Percentiles rank a stretch among this genome's conserved stretches.
Conservation (phyloP, 2,329 filamentous ascomycete genomes). For the Daldinia sp. region DNA sequence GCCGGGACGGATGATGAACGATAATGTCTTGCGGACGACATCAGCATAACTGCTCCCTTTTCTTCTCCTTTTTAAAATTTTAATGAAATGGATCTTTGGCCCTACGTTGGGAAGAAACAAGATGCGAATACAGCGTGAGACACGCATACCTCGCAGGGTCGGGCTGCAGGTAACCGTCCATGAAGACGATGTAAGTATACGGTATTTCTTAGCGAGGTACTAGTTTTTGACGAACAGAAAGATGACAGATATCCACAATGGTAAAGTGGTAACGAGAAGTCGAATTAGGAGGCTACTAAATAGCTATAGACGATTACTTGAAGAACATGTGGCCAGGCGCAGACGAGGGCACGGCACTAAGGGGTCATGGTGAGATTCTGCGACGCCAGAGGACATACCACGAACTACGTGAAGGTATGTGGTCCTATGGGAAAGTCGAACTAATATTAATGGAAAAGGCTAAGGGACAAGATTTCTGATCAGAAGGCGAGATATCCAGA, state of each 20-base stretch:
- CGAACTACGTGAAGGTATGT: constrained; percentile 29
- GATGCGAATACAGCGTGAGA: constrained; percentile 35
- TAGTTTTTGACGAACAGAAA: constrained; percentile 29
- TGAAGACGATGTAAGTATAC: constrained; percentile 24
- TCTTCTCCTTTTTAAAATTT: constrained; percentile 8
- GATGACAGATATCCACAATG: constrained; percentile 20
- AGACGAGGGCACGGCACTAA: constrained; percentile 20
- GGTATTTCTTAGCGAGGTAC: constrained; percentile 34
- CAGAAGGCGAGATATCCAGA: constrained; percentile 11
- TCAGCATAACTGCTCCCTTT: constrained; percentile 9
- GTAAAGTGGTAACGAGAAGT: constrained; percentile 16
- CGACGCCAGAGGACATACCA: constrained; percentile 24
- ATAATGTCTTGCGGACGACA: constrained; percentile 23
- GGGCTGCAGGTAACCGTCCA: constrained; percentile 38
- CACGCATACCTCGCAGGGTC: constrained; percentile 38
- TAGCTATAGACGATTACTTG: constrained; percentile 21
- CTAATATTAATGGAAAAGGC: constrained; percentile 20
- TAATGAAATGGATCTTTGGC: constrained; percentile 20
- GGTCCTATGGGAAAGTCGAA: constrained; percentile 20
- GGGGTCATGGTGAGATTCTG: constrained; percentile 21
- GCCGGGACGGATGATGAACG: constrained; percentile 33
- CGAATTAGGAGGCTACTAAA: constrained; percentile 22
- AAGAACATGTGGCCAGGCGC: constrained; percentile 26
- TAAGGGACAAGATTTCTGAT: constrained; percentile 9
- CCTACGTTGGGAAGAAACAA: constrained; percentile 21